phyloP scores from a whole-genome alignment of 345 rosid genomes.

The Brassica rapa region DNA sequence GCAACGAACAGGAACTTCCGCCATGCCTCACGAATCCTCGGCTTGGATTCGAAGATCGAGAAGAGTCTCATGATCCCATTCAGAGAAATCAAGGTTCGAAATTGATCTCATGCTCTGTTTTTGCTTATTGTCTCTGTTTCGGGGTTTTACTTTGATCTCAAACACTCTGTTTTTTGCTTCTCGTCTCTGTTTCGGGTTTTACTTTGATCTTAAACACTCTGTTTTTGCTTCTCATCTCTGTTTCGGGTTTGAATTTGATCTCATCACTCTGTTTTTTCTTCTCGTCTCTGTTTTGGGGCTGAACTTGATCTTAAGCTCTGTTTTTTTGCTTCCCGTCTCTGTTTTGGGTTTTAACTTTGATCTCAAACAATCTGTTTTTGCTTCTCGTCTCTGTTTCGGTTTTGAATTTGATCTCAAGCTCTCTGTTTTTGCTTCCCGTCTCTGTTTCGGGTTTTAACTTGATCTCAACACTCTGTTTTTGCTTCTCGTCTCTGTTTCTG shows the following conservation, averaged over 20 bases:
- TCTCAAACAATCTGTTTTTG: background rate
- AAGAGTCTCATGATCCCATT: conserved; percentile 89
- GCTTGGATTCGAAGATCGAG: conserved; percentile 88
- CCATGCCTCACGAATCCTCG: conserved; percentile 82
- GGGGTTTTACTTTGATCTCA: background rate
- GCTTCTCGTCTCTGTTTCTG: conserved; percentile 43
- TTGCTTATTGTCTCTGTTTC: background rate
- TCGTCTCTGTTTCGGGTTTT: background rate
- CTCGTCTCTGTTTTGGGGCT: conserved; percentile 39
- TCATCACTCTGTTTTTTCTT: background rate
- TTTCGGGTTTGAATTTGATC: conserved; percentile 39
- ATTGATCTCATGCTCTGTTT: background rate
- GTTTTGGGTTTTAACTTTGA: background rate
- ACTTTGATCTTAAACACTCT: background rate
- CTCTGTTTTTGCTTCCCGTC: background rate
- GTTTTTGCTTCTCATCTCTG: background rate
- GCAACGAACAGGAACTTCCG: conserved; percentile 95
- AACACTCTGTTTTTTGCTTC: background rate
- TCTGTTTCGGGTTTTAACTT: background rate
- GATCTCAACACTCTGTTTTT: background rate
- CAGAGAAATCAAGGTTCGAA: conserved; percentile 86
- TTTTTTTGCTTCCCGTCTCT: background rate
- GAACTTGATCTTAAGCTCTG: background rate
- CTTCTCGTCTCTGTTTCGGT: conserved; percentile 33
- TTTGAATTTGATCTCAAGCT: background rate